These are phyloP conservation scores for Phaeomoniella chlamydospora DNA, from an alignment of 2,329 filamentous ascomycete species.

Conservation along the genomic window DNA sequence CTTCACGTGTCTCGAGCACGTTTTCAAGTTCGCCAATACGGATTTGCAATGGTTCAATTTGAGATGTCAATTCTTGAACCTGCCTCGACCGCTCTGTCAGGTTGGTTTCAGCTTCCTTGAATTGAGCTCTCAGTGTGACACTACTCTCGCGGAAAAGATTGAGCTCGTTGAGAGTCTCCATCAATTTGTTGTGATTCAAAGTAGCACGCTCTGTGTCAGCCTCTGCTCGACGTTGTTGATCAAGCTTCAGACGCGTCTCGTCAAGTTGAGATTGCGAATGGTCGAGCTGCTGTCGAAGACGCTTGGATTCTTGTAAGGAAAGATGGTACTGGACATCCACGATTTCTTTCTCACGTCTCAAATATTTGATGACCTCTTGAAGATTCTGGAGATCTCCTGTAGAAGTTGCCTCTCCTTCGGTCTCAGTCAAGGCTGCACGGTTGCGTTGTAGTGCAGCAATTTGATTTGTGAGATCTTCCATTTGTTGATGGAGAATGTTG, in stretches of 20 bases:
- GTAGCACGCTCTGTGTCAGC: conserved; percentile 59
- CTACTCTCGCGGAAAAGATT: conserved; percentile 95
- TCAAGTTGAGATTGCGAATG: conserved; percentile 80
- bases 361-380: conserved; percentile 79
- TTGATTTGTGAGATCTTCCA: conserved; percentile 70
- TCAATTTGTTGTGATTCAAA: conserved; percentile 73
- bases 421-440: conserved; percentile 44
- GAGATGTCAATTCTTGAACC: conserved; percentile 57
- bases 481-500: conserved; percentile 73
- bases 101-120: conserved; percentile 61
- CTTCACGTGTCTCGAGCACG: conserved; percentile 65
- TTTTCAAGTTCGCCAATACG: conserved; percentile 72
- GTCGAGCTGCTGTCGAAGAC: conserved; percentile 78
- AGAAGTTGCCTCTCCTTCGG: conserved; percentile 28
- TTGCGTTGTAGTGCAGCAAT: conserved; percentile 67
- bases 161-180: conserved; percentile 88
- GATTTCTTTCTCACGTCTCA: conserved; percentile 94
- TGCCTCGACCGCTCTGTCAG: conserved; percentile 60
- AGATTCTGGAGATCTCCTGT: conserved; percentile 56
- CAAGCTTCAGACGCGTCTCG: conserved; percentile 73
- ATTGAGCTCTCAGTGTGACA: conserved; percentile 76
- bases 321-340: conserved; percentile 92
- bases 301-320: conserved; percentile 73
- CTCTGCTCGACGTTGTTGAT: conserved; percentile 70
- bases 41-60: conserved; percentile 69